These are phyloP conservation scores for Syzygium oleosum DNA, from an alignment of 345 rosid species.

Conservation along the genomic window DNA sequence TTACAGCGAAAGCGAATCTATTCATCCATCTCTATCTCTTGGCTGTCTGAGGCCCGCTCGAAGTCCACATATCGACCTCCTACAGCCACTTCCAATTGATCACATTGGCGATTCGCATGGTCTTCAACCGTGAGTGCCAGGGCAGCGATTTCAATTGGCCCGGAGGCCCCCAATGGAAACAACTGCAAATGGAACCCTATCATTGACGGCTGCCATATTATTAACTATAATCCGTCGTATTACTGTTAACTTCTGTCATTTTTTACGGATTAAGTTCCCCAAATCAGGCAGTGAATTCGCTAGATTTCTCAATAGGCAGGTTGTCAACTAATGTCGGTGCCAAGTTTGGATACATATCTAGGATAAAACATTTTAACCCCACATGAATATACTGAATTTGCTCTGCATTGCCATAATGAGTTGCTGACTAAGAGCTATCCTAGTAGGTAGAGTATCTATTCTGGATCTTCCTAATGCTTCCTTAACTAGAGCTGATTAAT, in stretches of 20 bases:
- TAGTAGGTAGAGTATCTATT: background rate
- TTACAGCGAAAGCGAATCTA: background rate
- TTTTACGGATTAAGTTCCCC: background rate
- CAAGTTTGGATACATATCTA: background rate
- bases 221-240: no score
- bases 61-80: background rate
- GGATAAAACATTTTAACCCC: background rate
- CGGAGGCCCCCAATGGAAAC: background rate
- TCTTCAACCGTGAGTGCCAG: background rate
- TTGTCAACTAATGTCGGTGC: background rate
- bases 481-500: background rate
- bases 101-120: background rate
- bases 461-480: background rate
- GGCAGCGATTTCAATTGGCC: background rate
- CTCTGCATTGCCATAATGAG: background rate
- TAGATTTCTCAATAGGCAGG: background rate
- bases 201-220: background rate
- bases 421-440: background rate
- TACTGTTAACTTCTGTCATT: background rate
- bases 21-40: background rate
- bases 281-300: background rate
- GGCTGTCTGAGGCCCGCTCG: background rate
- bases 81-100: background rate
- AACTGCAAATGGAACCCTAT: background rate
- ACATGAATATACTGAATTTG: background rate